Percentiles rank a stretch among this genome's conserved stretches.
These are phyloP conservation scores for Pyrus hybrid DNA, from an alignment of 331 rosid species.

Conservation along the genomic window DNA sequence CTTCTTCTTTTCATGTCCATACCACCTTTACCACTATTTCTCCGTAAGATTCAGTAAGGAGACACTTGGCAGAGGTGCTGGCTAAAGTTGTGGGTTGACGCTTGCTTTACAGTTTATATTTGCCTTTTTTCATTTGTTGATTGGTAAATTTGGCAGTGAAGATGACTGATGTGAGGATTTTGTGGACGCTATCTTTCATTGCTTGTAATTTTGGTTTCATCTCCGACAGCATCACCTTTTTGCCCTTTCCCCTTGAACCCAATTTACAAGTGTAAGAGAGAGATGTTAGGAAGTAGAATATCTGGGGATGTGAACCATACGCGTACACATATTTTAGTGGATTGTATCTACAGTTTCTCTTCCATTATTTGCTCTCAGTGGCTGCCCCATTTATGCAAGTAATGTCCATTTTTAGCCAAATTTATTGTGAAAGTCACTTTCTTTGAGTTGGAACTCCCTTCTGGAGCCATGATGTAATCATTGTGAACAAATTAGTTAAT, in stretches of 20 bases:
- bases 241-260: neutral
- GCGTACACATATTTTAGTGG: slow-evolving; percentile 19
- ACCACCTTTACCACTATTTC: slow-evolving; percentile 13
- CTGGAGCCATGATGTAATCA: neutral
- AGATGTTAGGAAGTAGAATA: slow-evolving; percentile 15
- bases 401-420: slow-evolving; percentile 13
- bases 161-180: slow-evolving; percentile 8
- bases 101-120: slow-evolving; percentile 22
- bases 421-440: slow-evolving; percentile 12
- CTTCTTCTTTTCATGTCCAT: slow-evolving; percentile 18
- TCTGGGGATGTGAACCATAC: slow-evolving; percentile 3
- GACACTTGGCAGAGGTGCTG: slow-evolving; percentile 19
- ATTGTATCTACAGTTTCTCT: slow-evolving; percentile 11
- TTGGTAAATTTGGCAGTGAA: slow-evolving; percentile 9
- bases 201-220: slow-evolving; percentile 11
- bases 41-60: neutral
- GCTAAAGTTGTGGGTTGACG: slow-evolving; percentile 10
- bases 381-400: slow-evolving; percentile 18
- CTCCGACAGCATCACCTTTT: slow-evolving; percentile 4
- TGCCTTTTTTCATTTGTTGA: slow-evolving; percentile 13
- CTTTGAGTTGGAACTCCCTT: neutral
- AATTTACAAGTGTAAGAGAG: slow-evolving; percentile 21
- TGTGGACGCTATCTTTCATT: neutral
- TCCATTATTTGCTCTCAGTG: slow-evolving; percentile 33
- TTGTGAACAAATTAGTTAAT: neutral